phyloP scores from a whole-genome alignment of 345 rosid genomes.

The Abelmoschus esculentus region DNA sequence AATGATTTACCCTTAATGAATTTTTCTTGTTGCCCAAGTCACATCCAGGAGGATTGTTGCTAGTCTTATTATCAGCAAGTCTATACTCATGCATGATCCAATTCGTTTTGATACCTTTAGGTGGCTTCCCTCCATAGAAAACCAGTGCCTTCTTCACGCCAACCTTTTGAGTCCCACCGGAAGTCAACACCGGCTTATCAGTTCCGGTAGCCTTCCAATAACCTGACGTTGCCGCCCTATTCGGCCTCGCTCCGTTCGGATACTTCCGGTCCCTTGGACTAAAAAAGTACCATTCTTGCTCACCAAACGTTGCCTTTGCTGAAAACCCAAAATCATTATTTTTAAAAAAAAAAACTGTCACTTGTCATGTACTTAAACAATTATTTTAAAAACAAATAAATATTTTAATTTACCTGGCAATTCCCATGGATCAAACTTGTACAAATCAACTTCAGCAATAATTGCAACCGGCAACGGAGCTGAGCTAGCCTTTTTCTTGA shows the following conservation, averaged over 20 bases:
- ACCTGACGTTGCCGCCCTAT: constrained; percentile 92
- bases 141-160: constrained; percentile 94
- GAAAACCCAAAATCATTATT: constrained; percentile 10
- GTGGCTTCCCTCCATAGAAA: constrained; percentile 93
- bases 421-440: constrained; percentile 98
- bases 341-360: not conserved
- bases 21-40: constrained; percentile 69
- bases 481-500: constrained; percentile 70
- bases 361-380: not conserved
- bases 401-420: constrained; percentile 51
- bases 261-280: constrained; percentile 93
- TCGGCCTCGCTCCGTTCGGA: constrained; percentile 95
- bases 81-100: constrained; percentile 99
- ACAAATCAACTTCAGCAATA: constrained; percentile 84
- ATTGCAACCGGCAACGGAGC: constrained; percentile 78
- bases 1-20: constrained; percentile 61
- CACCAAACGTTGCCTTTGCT: constrained; percentile 89
- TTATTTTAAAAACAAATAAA: not conserved
- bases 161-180: constrained; percentile 56
- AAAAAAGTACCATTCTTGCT: constrained; percentile 96
- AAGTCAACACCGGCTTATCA: constrained; percentile 76
- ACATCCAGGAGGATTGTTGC: constrained; percentile 52
- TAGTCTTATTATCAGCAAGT: constrained; percentile 43
- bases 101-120: constrained; percentile 85
- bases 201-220: constrained; percentile 99